phyloP scores from a whole-genome alignment of 1,284 basidiomycete species.

The Laetiporus sulphureus region DNA sequence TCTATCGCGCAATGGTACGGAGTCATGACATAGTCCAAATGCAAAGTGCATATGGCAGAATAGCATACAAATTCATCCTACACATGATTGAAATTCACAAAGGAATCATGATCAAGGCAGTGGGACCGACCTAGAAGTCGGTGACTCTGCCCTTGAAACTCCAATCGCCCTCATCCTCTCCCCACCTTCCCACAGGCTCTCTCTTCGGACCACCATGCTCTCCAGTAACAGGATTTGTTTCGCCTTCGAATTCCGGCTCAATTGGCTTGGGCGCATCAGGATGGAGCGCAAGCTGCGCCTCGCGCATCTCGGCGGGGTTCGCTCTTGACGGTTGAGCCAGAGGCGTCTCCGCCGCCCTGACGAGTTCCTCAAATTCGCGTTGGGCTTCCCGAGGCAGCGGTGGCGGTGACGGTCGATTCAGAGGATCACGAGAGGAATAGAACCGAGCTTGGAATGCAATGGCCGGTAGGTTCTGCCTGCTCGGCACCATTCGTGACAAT shows the following conservation, averaged over 20 bases:
- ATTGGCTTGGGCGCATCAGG: slow-evolving; percentile 61
- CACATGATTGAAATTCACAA: too few relatives aligned
- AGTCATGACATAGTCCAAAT: too few relatives aligned
- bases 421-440: slow-evolving; percentile 26
- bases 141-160: slow-evolving; percentile 79
- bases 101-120: too few relatives aligned
- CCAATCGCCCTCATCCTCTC: slow-evolving; percentile 64
- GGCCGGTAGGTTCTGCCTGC: too few relatives aligned
- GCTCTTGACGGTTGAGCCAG: slow-evolving; percentile 23
- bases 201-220: slow-evolving; percentile 72
- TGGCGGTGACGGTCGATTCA: slow-evolving; percentile 58
- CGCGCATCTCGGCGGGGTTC: slow-evolving; percentile 20
- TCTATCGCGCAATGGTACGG: too few relatives aligned
- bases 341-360: slow-evolving; percentile 49
- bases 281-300: slow-evolving; percentile 44
- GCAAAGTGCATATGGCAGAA: too few relatives aligned
- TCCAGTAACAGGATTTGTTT: slow-evolving; percentile 68
- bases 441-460: slow-evolving; percentile 8
- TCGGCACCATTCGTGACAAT: too few relatives aligned
- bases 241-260: slow-evolving; percentile 62
- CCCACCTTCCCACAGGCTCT: slow-evolving; percentile 64
- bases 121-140: slow-evolving; percentile 52
- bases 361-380: slow-evolving; percentile 70
- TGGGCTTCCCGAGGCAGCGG: slow-evolving; percentile 66
- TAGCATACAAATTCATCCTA: too few relatives aligned